Base-by-base conservation (phyloP, 345 rosid species). In the Zanthoxylum bungeanum region DNA sequence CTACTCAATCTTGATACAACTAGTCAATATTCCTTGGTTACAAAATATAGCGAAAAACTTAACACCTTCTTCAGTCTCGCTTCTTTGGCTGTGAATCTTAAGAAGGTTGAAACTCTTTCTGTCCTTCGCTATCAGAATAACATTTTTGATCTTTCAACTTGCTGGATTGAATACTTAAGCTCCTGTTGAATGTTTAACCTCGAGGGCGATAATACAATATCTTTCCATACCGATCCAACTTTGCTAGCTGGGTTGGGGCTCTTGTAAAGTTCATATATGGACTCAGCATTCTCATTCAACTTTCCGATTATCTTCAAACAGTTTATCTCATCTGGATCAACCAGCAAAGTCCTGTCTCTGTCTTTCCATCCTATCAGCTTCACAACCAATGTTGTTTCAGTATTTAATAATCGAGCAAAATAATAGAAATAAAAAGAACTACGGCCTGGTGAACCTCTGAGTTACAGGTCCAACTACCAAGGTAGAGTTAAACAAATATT, bases 351-450 rank as follows among this genome's bases (percentile, higher is more conserved):
- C 85, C 80, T 93, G 74, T 93, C 97, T 74, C 78, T 88, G 59
- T 89, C 99, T 79, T 96, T 96, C 98, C 97, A 91, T 69, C 97
- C 98, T 85, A 92, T 95, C 75, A 95, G 56, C 99, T 95, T 81
- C 78, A 82, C 66, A 64, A 67, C 31, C 72, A 76, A 46, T 65
- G 33, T 36, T 42, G 53, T 72, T 73, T 85, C 63, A 85, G 79
- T 31, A 21, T 61, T 22, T 30, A 64, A 52, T 69, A 25, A 40
- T 70, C 44, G 30, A 10, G 30, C 25, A 7, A 40, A 51, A 61
- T 25, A 28, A 28, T 33, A 8, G 49, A 44, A 44, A 44, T 44
- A 14, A 44, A 44, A 44, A 37, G 50, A 42, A 31, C n/a, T 11
- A 40, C 4, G 4, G 46, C 64, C 47, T 40, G 17, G 21, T 52